Evolutionary conservation across 345 rosid genomes (phyloP).

Genomic region (Moricandia moricandioides): DNA sequence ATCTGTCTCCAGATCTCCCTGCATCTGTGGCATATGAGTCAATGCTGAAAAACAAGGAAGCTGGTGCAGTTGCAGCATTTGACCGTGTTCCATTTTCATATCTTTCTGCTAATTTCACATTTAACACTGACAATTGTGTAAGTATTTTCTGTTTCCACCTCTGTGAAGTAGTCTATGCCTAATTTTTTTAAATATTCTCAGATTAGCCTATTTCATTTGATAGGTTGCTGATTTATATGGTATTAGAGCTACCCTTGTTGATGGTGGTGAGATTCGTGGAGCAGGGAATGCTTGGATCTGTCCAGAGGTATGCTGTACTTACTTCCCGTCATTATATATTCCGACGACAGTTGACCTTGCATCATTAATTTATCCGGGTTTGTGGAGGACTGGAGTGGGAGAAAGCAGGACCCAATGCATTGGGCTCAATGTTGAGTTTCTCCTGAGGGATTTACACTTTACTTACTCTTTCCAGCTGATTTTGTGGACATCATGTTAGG

Average conservation of each 20-base stretch:
- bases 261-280: slow-evolving; percentile 98
- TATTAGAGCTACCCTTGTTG: slow-evolving; percentile 96
- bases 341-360: no score
- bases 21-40: slow-evolving; percentile 79
- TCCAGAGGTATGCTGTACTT: slow-evolving; percentile 66
- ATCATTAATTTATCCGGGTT: no score
- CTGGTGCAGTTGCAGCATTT: slow-evolving; percentile 98
- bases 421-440: neutral
- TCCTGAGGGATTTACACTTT: slow-evolving; percentile 1
- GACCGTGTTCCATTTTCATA: slow-evolving; percentile 96
- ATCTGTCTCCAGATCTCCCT: slow-evolving; percentile 60
- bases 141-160: slow-evolving; percentile 38
- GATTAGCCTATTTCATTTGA: slow-evolving; percentile 21
- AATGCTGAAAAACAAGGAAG: slow-evolving; percentile 85
- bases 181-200: slow-evolving; percentile 5
- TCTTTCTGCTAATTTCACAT: slow-evolving; percentile 93
- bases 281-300: slow-evolving; percentile 99
- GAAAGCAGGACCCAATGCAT: no score
- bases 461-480: slow-evolving; percentile 14
- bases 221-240: slow-evolving; percentile 97
- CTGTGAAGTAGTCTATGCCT: neutral
- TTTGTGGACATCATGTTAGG: neutral
- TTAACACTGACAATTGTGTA: slow-evolving; percentile 91
- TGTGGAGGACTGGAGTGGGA: no score
- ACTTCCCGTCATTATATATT: neutral